These are phyloP conservation scores for Ophiostoma himal-ulmi DNA, from an alignment of 2,329 filamentous ascomycete genomes.

Conservation along the genomic window DNA sequence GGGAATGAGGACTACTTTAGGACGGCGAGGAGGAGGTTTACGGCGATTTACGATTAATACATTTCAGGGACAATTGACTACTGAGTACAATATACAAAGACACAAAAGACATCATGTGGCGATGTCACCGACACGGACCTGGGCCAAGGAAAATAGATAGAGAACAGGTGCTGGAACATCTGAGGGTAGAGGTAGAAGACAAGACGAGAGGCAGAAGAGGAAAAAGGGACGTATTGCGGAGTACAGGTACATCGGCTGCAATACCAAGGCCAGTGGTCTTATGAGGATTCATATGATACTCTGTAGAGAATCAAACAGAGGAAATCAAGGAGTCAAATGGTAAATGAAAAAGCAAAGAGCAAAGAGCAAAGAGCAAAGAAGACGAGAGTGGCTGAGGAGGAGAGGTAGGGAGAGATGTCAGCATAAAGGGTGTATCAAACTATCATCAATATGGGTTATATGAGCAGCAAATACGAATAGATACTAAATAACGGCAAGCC, in stretches of 20 bases:
- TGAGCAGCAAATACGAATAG: neutral
- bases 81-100: neutral
- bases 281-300: neutral
- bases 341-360: neutral
- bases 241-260: neutral
- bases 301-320: neutral
- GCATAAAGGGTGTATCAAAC: neutral
- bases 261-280: neutral
- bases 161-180: conserved; percentile 6
- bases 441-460: neutral
- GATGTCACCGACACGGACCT: conserved; percentile 10
- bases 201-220: neutral
- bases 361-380: neutral
- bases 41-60: neutral
- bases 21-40: too few relatives aligned
- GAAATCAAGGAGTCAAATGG: neutral
- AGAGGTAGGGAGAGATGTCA: neutral
- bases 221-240: neutral
- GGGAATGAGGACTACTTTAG: conserved; percentile 1
- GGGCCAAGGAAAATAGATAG: conserved; percentile 2
- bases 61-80: neutral
- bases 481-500: neutral
- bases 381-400: neutral
- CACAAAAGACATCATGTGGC: conserved; percentile 4
- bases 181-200: neutral